phyloP scores from a whole-genome alignment of 768 basidiomycete species.

The Kwoniella newhampshirensis region DNA sequence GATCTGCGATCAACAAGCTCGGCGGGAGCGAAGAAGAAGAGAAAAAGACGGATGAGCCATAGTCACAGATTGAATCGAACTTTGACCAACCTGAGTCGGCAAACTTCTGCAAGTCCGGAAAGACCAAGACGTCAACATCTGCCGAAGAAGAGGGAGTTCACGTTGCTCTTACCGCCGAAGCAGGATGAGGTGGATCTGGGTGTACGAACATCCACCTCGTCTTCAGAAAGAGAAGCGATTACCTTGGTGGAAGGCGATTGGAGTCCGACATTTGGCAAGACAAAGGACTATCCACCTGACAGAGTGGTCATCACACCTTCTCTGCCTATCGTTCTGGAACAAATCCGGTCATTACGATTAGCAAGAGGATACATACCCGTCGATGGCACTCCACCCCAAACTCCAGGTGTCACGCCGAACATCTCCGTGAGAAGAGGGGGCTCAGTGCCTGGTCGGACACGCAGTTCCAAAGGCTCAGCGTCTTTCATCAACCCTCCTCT shows the following conservation, averaged over 20 bases:
- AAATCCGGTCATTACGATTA: slow-evolving; percentile 31
- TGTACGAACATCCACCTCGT: slow-evolving; percentile 8
- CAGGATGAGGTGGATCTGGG: slow-evolving; percentile 21
- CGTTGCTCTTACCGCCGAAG: slow-evolving; percentile 40
- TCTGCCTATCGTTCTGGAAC: slow-evolving; percentile 35
- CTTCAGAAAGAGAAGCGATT: slow-evolving; percentile 11
- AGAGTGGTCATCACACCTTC: slow-evolving; percentile 44
- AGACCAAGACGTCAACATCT: slow-evolving; percentile 35
- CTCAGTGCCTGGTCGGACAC: slow-evolving; percentile 23
- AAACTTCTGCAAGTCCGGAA: slow-evolving; percentile 19
- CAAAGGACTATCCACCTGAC: slow-evolving; percentile 20
- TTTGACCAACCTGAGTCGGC: slow-evolving; percentile 18
- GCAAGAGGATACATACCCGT: slow-evolving; percentile 22
- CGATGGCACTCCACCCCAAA: slow-evolving; percentile 14
- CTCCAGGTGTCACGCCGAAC: slow-evolving; percentile 9
- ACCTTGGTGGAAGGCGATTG: slow-evolving; percentile 6
- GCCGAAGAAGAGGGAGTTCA: slow-evolving; percentile 42
- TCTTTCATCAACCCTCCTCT: slow-evolving; percentile 27
- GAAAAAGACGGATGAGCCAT: slow-evolving; percentile 19
- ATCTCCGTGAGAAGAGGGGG: slow-evolving; percentile 19
- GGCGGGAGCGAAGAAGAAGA: slow-evolving; percentile 4
- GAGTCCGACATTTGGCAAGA: slow-evolving; percentile 1
- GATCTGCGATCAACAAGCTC: slow-evolving; percentile 2
- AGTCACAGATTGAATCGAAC: slow-evolving; percentile 29
- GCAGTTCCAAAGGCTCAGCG: slow-evolving; percentile 15